These are phyloP conservation scores for Vigna unguiculata DNA, from an alignment of 306 rosid genomes.

Conservation along the genomic window DNA sequence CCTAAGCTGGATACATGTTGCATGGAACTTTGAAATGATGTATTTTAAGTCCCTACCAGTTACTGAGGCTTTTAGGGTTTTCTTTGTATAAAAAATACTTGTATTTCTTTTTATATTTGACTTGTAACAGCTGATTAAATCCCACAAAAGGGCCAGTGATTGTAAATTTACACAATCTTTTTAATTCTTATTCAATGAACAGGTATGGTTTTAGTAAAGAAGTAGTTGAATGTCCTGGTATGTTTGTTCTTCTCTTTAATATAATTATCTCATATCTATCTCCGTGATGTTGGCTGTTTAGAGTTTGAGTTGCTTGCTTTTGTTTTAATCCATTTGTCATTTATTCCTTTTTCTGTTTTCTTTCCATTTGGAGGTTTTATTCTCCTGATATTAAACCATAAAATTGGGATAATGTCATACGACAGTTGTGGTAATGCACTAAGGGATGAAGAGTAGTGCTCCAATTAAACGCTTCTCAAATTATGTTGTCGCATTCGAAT, in stretches of 20 bases:
- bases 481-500: constrained; percentile 13
- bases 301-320: constrained; percentile 16
- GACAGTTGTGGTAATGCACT: not conserved
- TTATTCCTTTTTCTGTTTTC: constrained; percentile 1
- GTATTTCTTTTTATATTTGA: constrained; percentile 23
- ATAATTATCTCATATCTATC: not conserved
- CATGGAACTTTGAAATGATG: constrained; percentile 20
- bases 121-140: constrained; percentile 8
- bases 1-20: constrained; percentile 7
- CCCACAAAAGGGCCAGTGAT: constrained; percentile 15
- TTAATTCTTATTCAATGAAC: constrained; percentile 31
- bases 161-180: constrained; percentile 15
- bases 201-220: constrained; percentile 95
- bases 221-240: constrained; percentile 94
- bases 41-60: constrained; percentile 27
- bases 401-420: not conserved
- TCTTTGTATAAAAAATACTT: not conserved
- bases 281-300: constrained; percentile 12
- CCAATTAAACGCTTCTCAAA: not conserved
- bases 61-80: not conserved
- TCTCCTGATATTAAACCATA: not conserved
- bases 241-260: constrained; percentile 24
- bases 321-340: constrained; percentile 11
- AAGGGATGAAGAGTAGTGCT: constrained; percentile 9
- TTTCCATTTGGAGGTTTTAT: constrained; percentile 24